phyloP scores from a whole-genome alignment of 2,329 filamentous ascomycete species.

The Botryotinia calthae region DNA sequence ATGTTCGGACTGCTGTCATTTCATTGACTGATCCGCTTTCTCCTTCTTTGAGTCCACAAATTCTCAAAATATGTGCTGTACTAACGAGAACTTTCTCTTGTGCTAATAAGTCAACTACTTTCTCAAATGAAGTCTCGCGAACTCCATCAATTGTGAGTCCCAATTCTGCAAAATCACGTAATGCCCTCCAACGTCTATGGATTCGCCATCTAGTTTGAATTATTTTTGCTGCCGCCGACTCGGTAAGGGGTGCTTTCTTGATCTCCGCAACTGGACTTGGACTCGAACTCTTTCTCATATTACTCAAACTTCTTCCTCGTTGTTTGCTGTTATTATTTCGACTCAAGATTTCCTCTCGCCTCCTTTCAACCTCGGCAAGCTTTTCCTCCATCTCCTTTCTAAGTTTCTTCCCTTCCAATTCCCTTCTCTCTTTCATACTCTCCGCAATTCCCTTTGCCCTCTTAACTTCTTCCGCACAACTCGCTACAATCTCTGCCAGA shows the following conservation, averaged over 20 bases:
- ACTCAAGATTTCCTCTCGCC: constrained; percentile 63
- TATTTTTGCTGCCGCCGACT: constrained; percentile 60
- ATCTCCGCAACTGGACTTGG: constrained; percentile 50
- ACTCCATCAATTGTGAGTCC: constrained; percentile 70
- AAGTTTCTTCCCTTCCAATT: constrained; percentile 68
- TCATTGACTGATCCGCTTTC: constrained; percentile 61
- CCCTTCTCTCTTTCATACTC: constrained; percentile 75
- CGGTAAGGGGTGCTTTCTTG: constrained; percentile 44
- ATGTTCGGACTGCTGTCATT: constrained; percentile 70
- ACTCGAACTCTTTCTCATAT: constrained; percentile 49
- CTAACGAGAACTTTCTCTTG: constrained; percentile 63
- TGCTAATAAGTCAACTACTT: constrained; percentile 66
- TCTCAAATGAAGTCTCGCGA: constrained; percentile 68
- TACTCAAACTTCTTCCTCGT: constrained; percentile 54
- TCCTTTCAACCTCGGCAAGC: constrained; percentile 71
- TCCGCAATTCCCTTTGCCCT: constrained; percentile 80
- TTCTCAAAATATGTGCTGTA: constrained; percentile 64
- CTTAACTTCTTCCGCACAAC: constrained; percentile 79
- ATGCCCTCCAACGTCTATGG: constrained; percentile 53
- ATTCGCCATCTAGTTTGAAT: constrained; percentile 72
- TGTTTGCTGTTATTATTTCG: constrained; percentile 51
- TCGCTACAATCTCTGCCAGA: constrained; percentile 75
- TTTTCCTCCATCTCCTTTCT: constrained; percentile 76
- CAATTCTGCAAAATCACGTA: constrained; percentile 64
- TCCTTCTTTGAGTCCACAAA: constrained; percentile 68